Evolutionary conservation across 2,329 filamentous ascomycete species (phyloP).

Genomic region (Macrophomina pseudophaseolina): DNA sequence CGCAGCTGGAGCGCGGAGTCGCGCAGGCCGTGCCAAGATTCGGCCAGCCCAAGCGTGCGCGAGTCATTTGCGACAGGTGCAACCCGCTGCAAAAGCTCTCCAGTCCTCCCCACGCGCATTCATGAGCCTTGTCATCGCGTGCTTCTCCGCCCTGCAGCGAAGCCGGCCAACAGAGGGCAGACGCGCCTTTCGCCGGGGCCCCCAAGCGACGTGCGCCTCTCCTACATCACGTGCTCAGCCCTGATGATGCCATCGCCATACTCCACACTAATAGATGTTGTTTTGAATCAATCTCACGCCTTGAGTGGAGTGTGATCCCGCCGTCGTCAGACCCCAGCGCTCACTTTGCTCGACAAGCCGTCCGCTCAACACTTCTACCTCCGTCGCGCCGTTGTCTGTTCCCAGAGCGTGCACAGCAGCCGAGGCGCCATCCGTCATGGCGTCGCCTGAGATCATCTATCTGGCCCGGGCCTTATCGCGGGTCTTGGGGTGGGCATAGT

Average conservation of each 20-base stretch:
- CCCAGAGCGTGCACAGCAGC: background rate
- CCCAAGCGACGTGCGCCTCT: background rate
- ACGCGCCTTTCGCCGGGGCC: constrained; percentile 1
- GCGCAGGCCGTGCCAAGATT: too few relatives aligned
- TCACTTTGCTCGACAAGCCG: background rate
- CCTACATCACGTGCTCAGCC: constrained; percentile 12
- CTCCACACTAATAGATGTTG: constrained; percentile 8
- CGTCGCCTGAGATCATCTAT: constrained; percentile 34
- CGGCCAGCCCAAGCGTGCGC: too few relatives aligned
- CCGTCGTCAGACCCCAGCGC: background rate
- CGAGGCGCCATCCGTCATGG: constrained; percentile 26
- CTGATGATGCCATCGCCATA: constrained; percentile 25
- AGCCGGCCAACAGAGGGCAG: background rate
- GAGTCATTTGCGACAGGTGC: too few relatives aligned
- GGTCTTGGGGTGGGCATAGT: constrained; percentile 43
- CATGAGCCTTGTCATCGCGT: constrained; percentile 21
- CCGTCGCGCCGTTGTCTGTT: background rate
- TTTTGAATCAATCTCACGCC: constrained; percentile 3
- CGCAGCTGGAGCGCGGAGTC: background rate
- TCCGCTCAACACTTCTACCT: background rate
- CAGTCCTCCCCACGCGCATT: constrained; percentile 21
- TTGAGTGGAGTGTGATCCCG: constrained; percentile 19
- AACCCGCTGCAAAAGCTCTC: background rate
- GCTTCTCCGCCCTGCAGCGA: constrained; percentile 4
- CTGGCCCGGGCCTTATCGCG: constrained; percentile 42